These are phyloP conservation scores for Schoenoplectus triqueter DNA, from an alignment of 202 grass and related monocot species.

Conservation along the genomic window DNA sequence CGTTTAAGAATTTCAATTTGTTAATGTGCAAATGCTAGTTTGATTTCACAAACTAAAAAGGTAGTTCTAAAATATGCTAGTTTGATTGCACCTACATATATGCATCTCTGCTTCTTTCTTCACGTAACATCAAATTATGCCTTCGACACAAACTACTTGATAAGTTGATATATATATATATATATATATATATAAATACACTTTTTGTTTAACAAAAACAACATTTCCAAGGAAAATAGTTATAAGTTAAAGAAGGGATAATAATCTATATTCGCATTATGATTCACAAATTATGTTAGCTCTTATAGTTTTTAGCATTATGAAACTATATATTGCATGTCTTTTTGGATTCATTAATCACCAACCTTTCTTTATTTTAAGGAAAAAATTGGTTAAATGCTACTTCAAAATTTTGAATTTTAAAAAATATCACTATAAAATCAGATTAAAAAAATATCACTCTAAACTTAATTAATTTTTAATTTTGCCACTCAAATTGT, in stretches of 20 bases:
- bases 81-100: background rate
- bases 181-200: too few species aligned
- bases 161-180: too few species aligned
- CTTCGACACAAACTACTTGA: too few species aligned
- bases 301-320: too few species aligned
- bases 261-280: background rate
- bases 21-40: background rate
- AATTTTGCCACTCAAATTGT: too few species aligned
- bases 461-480: too few species aligned
- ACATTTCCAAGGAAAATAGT: background rate
- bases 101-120: background rate
- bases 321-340: background rate
- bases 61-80: background rate
- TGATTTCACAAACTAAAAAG: background rate
- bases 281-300: background rate
- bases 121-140: too few species aligned
- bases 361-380: background rate
- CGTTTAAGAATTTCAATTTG: background rate
- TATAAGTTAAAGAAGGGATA: background rate
- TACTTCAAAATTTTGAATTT: too few species aligned
- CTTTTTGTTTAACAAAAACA: background rate
- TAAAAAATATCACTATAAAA: too few species aligned
- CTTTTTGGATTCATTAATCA: background rate
- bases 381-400: too few species aligned
- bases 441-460: too few species aligned